Evolutionary conservation across 164 flowering plant species (phyloP), one percentile per base, ranked within the genome.

Genomic region (Vitis cinerea): DNA sequence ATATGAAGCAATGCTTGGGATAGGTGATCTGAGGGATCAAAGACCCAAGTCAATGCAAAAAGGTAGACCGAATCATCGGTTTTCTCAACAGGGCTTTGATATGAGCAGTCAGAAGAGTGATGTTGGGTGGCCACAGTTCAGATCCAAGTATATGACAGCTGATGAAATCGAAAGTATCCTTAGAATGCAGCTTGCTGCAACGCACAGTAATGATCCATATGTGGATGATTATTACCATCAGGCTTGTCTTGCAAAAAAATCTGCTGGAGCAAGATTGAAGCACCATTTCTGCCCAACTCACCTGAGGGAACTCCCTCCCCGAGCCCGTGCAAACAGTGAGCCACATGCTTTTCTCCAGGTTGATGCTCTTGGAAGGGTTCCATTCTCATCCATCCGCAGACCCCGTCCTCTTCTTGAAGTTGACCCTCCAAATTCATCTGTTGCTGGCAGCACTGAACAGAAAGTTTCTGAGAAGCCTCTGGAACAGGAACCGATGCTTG

Each of bases 381-480:
- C 90, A 8, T 83, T 84, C 62, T 82, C 90, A 56, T 87, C 90
- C 3, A 79, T 88, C 48, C 84, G 88, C 31, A 78, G 87, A 65
- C 90, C 88, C 51, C 88, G 93, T 2, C 89, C 90, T 27, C 87
- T 88, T 63, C 84, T 87, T 67, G 89, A 87, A 59, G 83, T 88
- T 57, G 88, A 87, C 23, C 72, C 84, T 30, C 78, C 85, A 23
- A 74, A 73, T 60, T 72, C 83, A 31, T 72, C 82, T 29, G 55
- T 49, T 62, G 70, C 70, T 58, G 75, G 77, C 15, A 61, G 48
- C 50, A 29, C 71, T 50, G 88, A 83, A 4, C 85, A 77, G 19
- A 81, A 81, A 15, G 73, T 30, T 31, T 56, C 77, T 15, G 83
- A 81, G 71, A 86, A 80, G 73, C 88, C 87, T 9, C 75, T 88